Percentiles rank a stretch among this genome's conserved stretches.
Conservation (phyloP, 2,329 filamentous ascomycete species). For the Neofusicoccum umdonicola region DNA sequence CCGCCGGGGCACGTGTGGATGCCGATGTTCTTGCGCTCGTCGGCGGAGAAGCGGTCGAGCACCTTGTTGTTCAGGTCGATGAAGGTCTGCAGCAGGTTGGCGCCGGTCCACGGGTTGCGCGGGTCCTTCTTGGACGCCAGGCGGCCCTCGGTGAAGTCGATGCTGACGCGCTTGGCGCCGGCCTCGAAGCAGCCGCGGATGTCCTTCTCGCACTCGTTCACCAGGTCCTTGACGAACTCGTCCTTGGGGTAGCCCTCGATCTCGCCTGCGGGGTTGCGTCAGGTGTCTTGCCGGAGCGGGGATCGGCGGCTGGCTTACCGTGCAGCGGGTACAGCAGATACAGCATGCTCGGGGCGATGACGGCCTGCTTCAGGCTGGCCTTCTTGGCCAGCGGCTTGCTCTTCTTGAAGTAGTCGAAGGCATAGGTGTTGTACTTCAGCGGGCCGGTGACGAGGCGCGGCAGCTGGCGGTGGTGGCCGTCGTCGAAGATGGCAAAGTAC, state of each 20-base stretch:
- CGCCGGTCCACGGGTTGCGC: constrained; percentile 33
- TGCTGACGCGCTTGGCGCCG: constrained; percentile 31
- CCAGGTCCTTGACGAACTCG: constrained; percentile 30
- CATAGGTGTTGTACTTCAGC: constrained; percentile 32
- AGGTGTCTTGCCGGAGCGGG: neutral
- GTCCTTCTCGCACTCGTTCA: constrained; percentile 35
- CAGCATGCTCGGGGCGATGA: constrained; percentile 36
- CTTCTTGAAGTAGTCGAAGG: constrained; percentile 30
- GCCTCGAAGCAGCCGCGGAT: constrained; percentile 33
- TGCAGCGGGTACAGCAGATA: constrained; percentile 34
- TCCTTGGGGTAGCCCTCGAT: constrained; percentile 30
- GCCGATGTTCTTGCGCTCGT: constrained; percentile 31
- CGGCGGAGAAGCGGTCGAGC: constrained; percentile 26
- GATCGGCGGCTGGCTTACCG: neutral
- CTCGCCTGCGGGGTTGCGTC: neutral
- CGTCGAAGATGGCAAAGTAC: constrained; percentile 34
- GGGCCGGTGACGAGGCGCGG: constrained; percentile 29
- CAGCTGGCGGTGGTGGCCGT: constrained; percentile 31
- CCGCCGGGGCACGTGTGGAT: constrained; percentile 37
- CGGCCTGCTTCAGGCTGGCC: constrained; percentile 29
- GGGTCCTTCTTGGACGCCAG: constrained; percentile 32
- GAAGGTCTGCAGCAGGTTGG: constrained; percentile 30
- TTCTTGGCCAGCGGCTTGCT: constrained; percentile 25
- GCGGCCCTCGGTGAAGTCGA: constrained; percentile 34
- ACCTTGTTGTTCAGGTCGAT: constrained; percentile 30